Percentiles rank a stretch among this genome's conserved stretches.
Evolutionary conservation across 2,329 filamentous ascomycete species (phyloP).

Genomic region (Hymenoscyphus occultus): DNA sequence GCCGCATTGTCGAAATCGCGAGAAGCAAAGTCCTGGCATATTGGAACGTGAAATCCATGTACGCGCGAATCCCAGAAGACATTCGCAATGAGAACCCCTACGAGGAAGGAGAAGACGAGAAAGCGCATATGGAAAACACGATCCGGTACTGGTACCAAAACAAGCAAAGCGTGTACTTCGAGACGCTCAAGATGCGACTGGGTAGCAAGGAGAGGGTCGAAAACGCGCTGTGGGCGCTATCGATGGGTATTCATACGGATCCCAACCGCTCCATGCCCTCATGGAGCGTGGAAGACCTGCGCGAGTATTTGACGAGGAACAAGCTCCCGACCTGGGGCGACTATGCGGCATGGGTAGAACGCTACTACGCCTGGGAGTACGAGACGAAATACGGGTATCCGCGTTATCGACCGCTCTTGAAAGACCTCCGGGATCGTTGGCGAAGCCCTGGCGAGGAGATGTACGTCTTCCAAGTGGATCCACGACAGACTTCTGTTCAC

Average conservation of each 20-base stretch:
- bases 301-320: background rate
- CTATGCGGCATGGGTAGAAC: background rate
- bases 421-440: background rate
- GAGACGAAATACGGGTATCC: constrained; percentile 5
- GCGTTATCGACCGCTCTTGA: background rate
- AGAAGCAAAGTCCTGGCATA: no score
- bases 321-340: constrained; percentile 12
- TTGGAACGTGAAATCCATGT: no score
- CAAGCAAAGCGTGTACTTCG: background rate
- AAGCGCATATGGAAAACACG: background rate
- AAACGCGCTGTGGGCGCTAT: no score
- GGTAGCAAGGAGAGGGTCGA: background rate
- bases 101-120: background rate
- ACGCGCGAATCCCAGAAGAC: no score
- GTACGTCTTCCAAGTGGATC: constrained; percentile 8
- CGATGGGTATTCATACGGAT: background rate
- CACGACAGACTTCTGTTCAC: background rate
- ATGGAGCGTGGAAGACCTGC: constrained; percentile 3
- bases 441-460: background rate
- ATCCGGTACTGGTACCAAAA: background rate
- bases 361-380: constrained; percentile 14
- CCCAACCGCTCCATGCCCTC: background rate
- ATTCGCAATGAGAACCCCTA: no score
- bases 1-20: no score
- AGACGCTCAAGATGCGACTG: background rate